Conservation (phyloP, 1,139 yeast genomes). For the Yamadazyma diospyri region DNA sequence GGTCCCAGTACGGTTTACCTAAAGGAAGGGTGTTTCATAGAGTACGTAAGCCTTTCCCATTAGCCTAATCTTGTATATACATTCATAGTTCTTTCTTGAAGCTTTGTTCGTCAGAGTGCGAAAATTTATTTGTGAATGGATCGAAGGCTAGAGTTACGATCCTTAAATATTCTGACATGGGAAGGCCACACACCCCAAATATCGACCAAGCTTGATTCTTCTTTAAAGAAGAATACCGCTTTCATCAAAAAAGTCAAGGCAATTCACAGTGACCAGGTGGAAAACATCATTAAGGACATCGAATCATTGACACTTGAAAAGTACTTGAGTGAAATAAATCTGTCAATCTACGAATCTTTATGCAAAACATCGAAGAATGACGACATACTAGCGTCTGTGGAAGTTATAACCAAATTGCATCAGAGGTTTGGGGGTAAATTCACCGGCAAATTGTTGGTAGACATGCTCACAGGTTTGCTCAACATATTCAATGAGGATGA, state of each 20-base stretch:
- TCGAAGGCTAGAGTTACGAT: neutral
- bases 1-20: slow-evolving; percentile 69
- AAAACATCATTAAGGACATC: slow-evolving; percentile 57
- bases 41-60: slow-evolving; percentile 26
- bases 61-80: slow-evolving; percentile 1
- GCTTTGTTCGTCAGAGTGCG: neutral
- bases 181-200: slow-evolving; percentile 33
- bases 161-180: slow-evolving; percentile 51
- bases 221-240: slow-evolving; percentile 80
- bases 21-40: slow-evolving; percentile 72
- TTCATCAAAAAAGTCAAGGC: slow-evolving; percentile 71
- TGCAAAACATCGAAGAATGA: slow-evolving; percentile 49
- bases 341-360: slow-evolving; percentile 64
- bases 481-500: slow-evolving; percentile 36
- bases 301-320: slow-evolving; percentile 64
- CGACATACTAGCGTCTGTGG: slow-evolving; percentile 64
- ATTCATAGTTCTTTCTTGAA: neutral
- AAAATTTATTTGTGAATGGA: neutral
- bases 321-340: slow-evolving; percentile 68
- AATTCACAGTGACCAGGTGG: slow-evolving; percentile 38
- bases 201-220: slow-evolving; percentile 56
- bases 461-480: slow-evolving; percentile 44
- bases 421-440: slow-evolving; percentile 63
- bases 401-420: slow-evolving; percentile 69
- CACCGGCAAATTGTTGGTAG: slow-evolving; percentile 48